These are phyloP conservation scores for Aspergillus texensis DNA, from an alignment of 2,329 filamentous ascomycete genomes.

Conservation along the genomic window DNA sequence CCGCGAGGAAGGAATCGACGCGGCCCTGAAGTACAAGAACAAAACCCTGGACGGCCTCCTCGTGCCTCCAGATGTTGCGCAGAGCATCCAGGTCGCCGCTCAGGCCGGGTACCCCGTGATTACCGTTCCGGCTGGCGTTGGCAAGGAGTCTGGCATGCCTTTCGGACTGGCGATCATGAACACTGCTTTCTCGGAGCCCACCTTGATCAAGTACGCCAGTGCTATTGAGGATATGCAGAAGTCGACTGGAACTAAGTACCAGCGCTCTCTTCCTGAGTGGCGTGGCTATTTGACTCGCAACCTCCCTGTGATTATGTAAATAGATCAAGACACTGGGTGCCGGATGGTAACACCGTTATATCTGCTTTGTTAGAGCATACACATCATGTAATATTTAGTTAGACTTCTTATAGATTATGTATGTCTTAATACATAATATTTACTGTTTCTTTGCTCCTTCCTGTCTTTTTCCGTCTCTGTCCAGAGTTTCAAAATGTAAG, in stretches of 20 bases:
- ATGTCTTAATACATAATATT: not conserved
- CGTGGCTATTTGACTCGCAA: constrained; percentile 51
- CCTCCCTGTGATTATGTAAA: constrained; percentile 34
- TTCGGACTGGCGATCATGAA: constrained; percentile 63
- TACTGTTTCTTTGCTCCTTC: not conserved
- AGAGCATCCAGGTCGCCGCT: constrained; percentile 70
- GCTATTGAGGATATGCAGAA: constrained; percentile 64
- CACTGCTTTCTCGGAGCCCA: constrained; percentile 63
- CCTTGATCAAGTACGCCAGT: constrained; percentile 63
- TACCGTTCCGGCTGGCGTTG: constrained; percentile 66
- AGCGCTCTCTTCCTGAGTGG: constrained; percentile 57
- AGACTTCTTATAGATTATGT: not conserved
- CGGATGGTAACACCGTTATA: not conserved
- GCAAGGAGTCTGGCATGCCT: constrained; percentile 59
- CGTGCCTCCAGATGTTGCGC: constrained; percentile 68
- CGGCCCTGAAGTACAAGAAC: constrained; percentile 57
- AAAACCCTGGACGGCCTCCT: constrained; percentile 63
- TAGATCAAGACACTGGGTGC: not conserved
- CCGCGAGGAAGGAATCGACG: constrained; percentile 69
- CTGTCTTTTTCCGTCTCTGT: not conserved
- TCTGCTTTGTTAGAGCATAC: not conserved
- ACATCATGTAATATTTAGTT: not conserved
- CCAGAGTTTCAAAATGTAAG: not conserved
- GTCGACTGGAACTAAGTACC: constrained; percentile 46
- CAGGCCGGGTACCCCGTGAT: constrained; percentile 76